Base-by-base conservation (phyloP, 768 basidiomycete genomes). In the Psilocybe sp. region DNA sequence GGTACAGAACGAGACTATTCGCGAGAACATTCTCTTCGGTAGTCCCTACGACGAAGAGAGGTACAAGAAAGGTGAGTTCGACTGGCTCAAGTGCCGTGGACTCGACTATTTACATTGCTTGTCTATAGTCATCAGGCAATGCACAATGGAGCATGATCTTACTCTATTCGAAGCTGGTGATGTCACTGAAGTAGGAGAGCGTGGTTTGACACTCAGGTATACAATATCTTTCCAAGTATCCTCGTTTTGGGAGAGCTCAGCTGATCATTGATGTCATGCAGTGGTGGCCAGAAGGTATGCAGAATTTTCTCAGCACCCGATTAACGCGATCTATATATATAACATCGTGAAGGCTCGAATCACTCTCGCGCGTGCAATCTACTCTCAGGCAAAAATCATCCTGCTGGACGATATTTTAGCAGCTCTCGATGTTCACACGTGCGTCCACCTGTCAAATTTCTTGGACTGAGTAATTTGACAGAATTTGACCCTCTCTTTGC, bases 21-120 rank as follows among this genome's bases (percentile, higher is more conserved):
- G 69, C 73, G 83, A 91, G 40, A 94, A 92, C 59, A 85, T 94
- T 50, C 68, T 87, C 39, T 92, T 94, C 52, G 87, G 88, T 31
- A 68, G 80, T 11, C 77, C 82, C 1, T 88, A 81, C 52, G 84
- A 92, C 46, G 83, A 85, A 62, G 78, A 76, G 52, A 73, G 83
- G 14, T 92, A 92, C 61, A 83, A 82, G 74, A 77, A 82, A 54
- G 64, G 61, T 63, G 23, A 32, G 52, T n/a, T n/a, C 36, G 19
- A n/a, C n/a, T 37, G n/a, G 12, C 14, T 32, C 3, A 32, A 2
- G 16, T 2, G 20, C 18, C 19, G 18, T 19, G 9, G 15, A 12
- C 12, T 3, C 44, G 20, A 39, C 6, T 10, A 10, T 10, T 39
- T 7, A 33, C 11, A 6, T 31, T 12, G 20, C 2, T 4, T 34